phyloP scores from a whole-genome alignment of 2,329 filamentous ascomycete species.

The Dendrostoma leiphaemia region DNA sequence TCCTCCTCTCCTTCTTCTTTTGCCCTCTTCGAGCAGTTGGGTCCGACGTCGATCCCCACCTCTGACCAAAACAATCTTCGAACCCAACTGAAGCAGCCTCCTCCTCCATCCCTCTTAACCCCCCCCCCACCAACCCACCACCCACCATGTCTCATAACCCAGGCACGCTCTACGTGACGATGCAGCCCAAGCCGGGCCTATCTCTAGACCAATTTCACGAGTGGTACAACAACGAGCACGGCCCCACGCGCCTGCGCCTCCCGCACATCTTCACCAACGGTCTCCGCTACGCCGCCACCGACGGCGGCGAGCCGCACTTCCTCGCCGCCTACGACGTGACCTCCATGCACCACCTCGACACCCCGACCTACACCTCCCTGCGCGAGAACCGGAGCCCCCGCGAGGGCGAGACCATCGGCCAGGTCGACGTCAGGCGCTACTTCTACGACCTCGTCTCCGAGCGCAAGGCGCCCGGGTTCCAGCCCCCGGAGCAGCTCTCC shows the following conservation, averaged over 20 bases:
- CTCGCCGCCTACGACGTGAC: constrained; percentile 81
- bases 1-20: background rate
- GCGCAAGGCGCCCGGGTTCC: constrained; percentile 54
- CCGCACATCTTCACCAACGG: constrained; percentile 73
- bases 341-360: constrained; percentile 68
- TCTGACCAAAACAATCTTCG: no score
- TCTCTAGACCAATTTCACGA: constrained; percentile 75
- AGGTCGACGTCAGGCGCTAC: constrained; percentile 64
- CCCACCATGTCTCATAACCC: constrained; percentile 35
- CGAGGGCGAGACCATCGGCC: constrained; percentile 52
- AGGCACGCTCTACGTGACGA: constrained; percentile 81
- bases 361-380: constrained; percentile 66
- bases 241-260: constrained; percentile 74
- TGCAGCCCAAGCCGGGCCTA: constrained; percentile 71
- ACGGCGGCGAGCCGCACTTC: constrained; percentile 64
- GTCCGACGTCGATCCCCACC: background rate
- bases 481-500: constrained; percentile 57
- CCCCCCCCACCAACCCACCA: background rate
- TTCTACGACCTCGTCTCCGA: constrained; percentile 67
- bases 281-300: constrained; percentile 72
- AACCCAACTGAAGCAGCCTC: background rate
- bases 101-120: background rate
- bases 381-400: constrained; percentile 55
- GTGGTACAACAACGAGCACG: constrained; percentile 94
- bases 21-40: background rate